Conservation (phyloP, 2,329 filamentous ascomycete species). For the Fusarium equiseti region DNA sequence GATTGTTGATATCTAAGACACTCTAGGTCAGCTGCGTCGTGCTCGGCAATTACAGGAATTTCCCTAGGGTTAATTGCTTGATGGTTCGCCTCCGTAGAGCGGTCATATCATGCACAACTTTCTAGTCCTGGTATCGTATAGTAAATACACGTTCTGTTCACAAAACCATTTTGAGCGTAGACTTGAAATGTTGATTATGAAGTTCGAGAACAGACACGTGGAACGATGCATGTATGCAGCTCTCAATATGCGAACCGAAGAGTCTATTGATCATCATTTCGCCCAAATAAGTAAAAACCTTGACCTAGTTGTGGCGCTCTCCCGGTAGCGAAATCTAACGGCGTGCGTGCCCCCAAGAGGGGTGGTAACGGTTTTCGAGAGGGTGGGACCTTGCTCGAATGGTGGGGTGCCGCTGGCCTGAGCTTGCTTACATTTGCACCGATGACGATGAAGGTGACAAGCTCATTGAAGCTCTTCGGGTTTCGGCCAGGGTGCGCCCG, state of each 20-base stretch:
- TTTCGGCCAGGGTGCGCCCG: not conserved
- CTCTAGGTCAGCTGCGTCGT: not conserved
- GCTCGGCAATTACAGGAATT: not conserved
- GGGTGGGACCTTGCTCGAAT: slow-evolving; percentile 17
- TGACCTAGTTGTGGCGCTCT: slow-evolving; percentile 37
- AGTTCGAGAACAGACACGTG: not conserved
- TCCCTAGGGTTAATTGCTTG: not conserved
- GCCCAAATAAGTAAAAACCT: slow-evolving; percentile 24
- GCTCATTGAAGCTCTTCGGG: slow-evolving; percentile 4
- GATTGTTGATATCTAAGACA: slow-evolving; percentile 14
- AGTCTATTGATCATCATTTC: slow-evolving; percentile 25
- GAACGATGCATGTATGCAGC: not conserved
- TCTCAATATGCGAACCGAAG: not conserved
- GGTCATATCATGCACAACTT: not conserved
- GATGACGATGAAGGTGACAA: slow-evolving; percentile 25
- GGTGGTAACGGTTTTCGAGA: slow-evolving; percentile 37
- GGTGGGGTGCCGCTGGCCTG: slow-evolving; percentile 21
- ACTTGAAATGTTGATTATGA: not conserved
- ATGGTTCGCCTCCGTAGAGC: not conserved
- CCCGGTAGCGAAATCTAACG: slow-evolving; percentile 37
- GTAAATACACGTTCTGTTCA: not conserved
- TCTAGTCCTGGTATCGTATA: not conserved
- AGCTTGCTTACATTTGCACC: slow-evolving; percentile 28
- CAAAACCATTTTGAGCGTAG: not conserved
- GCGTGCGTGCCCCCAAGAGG: slow-evolving; percentile 7